Evolutionary conservation across 2,329 filamentous ascomycete genomes (phyloP), one percentile per base, ranked within the genome.

Genomic region (Saccharata proteae): DNA sequence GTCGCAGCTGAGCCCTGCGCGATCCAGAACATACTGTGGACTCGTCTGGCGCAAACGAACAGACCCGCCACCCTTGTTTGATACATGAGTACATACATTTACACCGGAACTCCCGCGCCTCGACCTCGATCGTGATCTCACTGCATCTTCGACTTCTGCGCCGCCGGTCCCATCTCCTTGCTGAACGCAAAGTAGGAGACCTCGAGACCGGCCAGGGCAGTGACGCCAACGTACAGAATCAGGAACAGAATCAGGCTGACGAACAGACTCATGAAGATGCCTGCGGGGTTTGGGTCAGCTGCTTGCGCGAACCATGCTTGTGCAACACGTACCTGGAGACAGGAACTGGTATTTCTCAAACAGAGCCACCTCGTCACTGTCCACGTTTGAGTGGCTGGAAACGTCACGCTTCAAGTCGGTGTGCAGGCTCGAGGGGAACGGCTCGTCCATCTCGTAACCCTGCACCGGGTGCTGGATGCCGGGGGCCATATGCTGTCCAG

Each of bases 281-380:
- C 86, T 90, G 36, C 5, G 24, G 19, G 19, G 19, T 21, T 21
- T 25, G 9, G 9, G 13, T 12, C 9, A 8, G 25, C 18, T 28
- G 21, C 10, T 22, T 5, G 5, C 6, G 16, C 16, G 16, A 19
- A 6, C 10, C n/a, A 13, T 3, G 10, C n/a, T n/a, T n/a, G n/a
- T n/a, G 19, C 13, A 18, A 10, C 14, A 62, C 69, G 45, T 60
- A 88, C 83, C 83, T 47, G 85, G 83, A 8, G 79, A 88, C 44
- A 98, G 80, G 62, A 86, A 96, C 53, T 93, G 80, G 56, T 98
- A 98, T 55, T 81, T 85, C 58, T 92, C 80, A 47, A 98, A 96
- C 25, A 93, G 58, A 14, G 45, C 54, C 12, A 46, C 46, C 26
- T 52, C 37, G 4, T 35, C 17, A 2, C 38, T 40, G 5, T 39